These are phyloP conservation scores for Populus trichocarpa DNA, from an alignment of 441 rosid species.

Conservation along the genomic window DNA sequence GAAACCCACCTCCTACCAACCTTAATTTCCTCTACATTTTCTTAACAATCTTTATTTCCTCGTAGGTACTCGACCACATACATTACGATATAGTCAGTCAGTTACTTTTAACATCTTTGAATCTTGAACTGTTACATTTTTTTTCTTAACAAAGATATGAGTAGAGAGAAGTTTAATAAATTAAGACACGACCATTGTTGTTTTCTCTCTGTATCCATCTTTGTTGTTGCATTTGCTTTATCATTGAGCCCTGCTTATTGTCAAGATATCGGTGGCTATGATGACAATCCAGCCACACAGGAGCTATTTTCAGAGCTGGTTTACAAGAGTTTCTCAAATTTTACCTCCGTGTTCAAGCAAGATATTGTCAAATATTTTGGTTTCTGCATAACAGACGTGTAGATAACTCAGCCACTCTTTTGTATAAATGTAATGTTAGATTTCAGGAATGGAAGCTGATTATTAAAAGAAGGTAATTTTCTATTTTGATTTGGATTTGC, in stretches of 20 bases:
- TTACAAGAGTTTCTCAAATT: conserved; percentile 47
- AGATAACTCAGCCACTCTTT: conserved; percentile 19
- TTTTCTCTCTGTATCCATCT: conserved; percentile 30
- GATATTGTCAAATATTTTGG: conserved; percentile 60
- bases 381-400: conserved; percentile 90
- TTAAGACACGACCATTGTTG: neutral
- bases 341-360: conserved; percentile 48
- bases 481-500: conserved; percentile 18
- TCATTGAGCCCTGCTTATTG: conserved; percentile 25
- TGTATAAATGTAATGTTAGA: neutral
- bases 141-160: conserved; percentile 29
- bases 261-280: conserved; percentile 18
- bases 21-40: neutral
- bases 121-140: neutral
- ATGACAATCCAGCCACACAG: conserved; percentile 31
- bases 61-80: neutral
- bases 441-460: neutral
- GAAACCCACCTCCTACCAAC: neutral
- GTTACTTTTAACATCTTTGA: neutral
- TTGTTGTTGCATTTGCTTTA: conserved; percentile 6
- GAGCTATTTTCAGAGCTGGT: conserved; percentile 41
- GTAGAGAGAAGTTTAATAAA: conserved; percentile 26
- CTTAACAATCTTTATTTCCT: neutral
- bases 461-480: neutral
- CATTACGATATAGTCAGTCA: neutral